A percentile compares a stretch with the other conserved stretches of the same genome.
Conservation (phyloP, 331 rosid species). For the Rhamnella rubrinervis region DNA sequence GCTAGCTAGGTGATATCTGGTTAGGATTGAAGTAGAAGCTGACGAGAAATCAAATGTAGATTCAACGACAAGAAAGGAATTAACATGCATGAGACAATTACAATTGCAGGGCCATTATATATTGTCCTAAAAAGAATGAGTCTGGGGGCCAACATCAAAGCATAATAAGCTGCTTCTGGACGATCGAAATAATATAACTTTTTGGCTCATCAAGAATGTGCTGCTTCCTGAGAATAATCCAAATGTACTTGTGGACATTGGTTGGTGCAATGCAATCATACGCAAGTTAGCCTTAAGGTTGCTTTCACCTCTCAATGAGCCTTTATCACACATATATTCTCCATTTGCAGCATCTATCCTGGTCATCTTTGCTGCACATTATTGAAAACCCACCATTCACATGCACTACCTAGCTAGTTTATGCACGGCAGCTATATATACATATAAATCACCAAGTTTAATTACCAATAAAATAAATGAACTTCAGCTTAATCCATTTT, state of each 20-base stretch:
- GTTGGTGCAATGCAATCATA: constrained; percentile 56
- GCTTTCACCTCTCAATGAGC: constrained; percentile 42
- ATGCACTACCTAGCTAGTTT: background rate
- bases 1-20: too few species aligned
- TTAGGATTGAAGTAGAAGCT: too few species aligned
- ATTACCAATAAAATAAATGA: too few species aligned
- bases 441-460: too few species aligned
- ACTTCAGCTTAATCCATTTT: too few species aligned
- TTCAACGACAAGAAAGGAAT: constrained; percentile 32
- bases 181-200: background rate
- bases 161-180: too few species aligned
- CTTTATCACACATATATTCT: constrained; percentile 35
- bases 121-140: too few species aligned
- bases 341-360: constrained; percentile 62
- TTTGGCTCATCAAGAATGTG: constrained; percentile 40
- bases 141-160: too few species aligned
- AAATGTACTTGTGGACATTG: constrained; percentile 35
- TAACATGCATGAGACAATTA: background rate
- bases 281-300: constrained; percentile 39
- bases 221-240: constrained; percentile 35
- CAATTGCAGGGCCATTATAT: too few species aligned
- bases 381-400: constrained; percentile 35
- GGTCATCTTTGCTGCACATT: constrained; percentile 39
- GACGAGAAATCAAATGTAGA: background rate
- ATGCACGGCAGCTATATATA: background rate